Conservation (phyloP, 1,284 basidiomycete genomes). For the Trichosporon faecale region DNA sequence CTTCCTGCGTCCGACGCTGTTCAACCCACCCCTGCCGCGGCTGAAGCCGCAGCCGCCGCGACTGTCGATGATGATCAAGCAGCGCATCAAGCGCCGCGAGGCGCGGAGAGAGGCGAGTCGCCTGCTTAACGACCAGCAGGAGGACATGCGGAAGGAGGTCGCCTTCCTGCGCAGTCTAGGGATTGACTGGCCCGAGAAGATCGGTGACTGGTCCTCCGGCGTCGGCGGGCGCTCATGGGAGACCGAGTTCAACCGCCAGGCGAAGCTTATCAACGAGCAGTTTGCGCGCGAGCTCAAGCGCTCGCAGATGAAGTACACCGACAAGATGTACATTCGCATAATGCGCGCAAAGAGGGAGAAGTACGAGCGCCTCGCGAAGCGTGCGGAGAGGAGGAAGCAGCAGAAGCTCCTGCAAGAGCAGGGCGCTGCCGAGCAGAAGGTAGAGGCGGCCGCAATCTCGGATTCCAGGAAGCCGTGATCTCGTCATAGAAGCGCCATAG, state of each 20-base stretch:
- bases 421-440: neutral
- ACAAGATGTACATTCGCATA: neutral
- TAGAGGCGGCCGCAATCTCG: too few relatives aligned
- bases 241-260: slow-evolving; percentile 1
- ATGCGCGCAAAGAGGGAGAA: slow-evolving; percentile 3
- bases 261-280: neutral
- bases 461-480: neutral
- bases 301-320: neutral
- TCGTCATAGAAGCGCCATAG: neutral
- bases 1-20: slow-evolving; percentile 61
- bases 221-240: slow-evolving; percentile 2
- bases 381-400: neutral
- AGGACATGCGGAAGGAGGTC: slow-evolving; percentile 59
- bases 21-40: slow-evolving; percentile 67
- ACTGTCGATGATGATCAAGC: slow-evolving; percentile 66
- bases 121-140: slow-evolving; percentile 48
- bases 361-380: neutral
- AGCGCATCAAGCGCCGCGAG: slow-evolving; percentile 57
- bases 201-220: slow-evolving; percentile 12
- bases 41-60: slow-evolving; percentile 69
- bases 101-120: slow-evolving; percentile 53
- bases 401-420: neutral
- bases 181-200: neutral
- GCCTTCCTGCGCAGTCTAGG: slow-evolving; percentile 56
- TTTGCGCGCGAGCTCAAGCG: neutral